A percentile compares a stretch with the other conserved stretches of the same genome.
These are phyloP conservation scores for Larix kaempferi DNA, from an alignment of 75 land plant species.

Conservation along the genomic window DNA sequence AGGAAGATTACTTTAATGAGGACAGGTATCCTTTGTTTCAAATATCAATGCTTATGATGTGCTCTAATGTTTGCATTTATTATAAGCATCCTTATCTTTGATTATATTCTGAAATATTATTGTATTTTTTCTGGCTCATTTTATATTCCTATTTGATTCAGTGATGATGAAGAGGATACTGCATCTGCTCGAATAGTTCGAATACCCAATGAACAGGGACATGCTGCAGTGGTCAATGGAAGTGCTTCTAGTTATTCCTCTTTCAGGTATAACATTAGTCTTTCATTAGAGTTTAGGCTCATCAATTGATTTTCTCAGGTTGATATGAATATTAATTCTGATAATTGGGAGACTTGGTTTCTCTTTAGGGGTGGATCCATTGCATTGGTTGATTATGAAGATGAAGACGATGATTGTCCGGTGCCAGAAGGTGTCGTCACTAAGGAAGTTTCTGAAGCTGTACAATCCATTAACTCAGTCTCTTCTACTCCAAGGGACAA, in stretches of 20 bases:
- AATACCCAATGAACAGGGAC: slow-evolving; percentile 22
- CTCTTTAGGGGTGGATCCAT: slow-evolving; percentile 37
- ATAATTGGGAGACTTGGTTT: neutral
- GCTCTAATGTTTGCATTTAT: neutral
- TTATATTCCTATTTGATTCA: slow-evolving; percentile 15
- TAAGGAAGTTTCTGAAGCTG: neutral
- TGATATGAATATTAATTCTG: neutral
- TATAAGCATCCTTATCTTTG: neutral
- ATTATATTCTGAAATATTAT: neutral
- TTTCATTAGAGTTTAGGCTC: neutral
- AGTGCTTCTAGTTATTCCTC: slow-evolving; percentile 29
- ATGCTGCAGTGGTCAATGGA: slow-evolving; percentile 51
- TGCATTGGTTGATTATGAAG: slow-evolving; percentile 89
- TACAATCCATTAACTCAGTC: neutral
- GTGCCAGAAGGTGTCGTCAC: slow-evolving; percentile 12
- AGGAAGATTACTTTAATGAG: slow-evolving; percentile 98
- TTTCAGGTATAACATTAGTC: slow-evolving; percentile 30
- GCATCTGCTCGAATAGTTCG: slow-evolving; percentile 44
- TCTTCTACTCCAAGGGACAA: neutral
- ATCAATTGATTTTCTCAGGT: neutral
- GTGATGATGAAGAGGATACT: slow-evolving; percentile 87
- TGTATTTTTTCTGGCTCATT: neutral
- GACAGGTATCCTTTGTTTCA: slow-evolving; percentile 33
- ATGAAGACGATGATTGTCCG: slow-evolving; percentile 76
- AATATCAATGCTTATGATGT: neutral